These are phyloP conservation scores for Salix caprea DNA, from an alignment of 345 rosid species.

Conservation along the genomic window DNA sequence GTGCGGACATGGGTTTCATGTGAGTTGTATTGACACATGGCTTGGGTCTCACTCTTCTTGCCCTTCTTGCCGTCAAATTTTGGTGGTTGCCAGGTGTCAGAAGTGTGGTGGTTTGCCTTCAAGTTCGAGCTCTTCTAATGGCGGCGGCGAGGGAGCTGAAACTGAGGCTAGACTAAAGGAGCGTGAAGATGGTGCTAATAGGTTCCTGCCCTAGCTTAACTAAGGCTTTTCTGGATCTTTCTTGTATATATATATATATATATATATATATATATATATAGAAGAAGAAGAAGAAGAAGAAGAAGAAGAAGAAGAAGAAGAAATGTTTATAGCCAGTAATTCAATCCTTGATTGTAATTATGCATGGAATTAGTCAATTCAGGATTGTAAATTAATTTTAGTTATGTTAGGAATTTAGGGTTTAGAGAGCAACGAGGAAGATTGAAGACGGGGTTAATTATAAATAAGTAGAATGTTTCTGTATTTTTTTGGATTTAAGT, in stretches of 20 bases:
- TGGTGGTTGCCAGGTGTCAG: conserved; percentile 57
- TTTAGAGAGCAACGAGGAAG: too few relatives aligned
- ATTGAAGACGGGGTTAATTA: background rate
- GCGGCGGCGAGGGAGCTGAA: conserved; percentile 15
- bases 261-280: too few relatives aligned
- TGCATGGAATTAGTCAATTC: background rate
- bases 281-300: too few relatives aligned
- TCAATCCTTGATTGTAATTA: background rate
- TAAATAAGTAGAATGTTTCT: background rate
- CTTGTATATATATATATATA: background rate
- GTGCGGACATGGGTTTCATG: conserved; percentile 90
- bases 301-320: background rate
- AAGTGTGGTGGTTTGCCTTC: conserved; percentile 73
- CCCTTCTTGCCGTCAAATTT: conserved; percentile 83
- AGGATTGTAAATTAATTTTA: background rate
- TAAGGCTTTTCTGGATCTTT: background rate
- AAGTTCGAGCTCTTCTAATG: conserved; percentile 34
- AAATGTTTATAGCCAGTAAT: background rate
- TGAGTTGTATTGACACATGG: conserved; percentile 87
- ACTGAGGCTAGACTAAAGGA: conserved; percentile 40
- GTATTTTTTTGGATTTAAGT: too few relatives aligned
- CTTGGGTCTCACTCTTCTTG: conserved; percentile 89
- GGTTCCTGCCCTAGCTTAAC: conserved; percentile 39
- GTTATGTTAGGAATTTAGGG: background rate
- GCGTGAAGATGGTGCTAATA: conserved; percentile 45